phyloP scores from a whole-genome alignment of 2,329 filamentous ascomycete species.

The Didymosphaeria variabile region DNA sequence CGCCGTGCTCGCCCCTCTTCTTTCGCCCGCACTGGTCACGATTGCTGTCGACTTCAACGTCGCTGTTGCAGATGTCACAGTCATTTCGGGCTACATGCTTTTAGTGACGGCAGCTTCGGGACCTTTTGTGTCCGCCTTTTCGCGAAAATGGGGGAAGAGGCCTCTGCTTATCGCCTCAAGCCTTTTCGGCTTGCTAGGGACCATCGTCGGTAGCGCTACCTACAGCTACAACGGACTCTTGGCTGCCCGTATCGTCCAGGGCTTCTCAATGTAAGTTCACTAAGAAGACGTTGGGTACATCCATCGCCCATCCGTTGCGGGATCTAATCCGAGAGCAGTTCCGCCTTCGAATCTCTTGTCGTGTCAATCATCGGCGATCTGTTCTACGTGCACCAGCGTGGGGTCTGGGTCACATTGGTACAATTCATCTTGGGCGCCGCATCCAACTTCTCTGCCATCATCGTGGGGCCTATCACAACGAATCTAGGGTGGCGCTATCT shows the following conservation, averaged over 20 bases:
- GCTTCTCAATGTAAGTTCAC: slow-evolving; percentile 32
- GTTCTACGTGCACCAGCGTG: slow-evolving; percentile 50
- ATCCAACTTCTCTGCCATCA: slow-evolving; percentile 49
- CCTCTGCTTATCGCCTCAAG: slow-evolving; percentile 43
- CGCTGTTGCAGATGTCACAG: slow-evolving; percentile 43
- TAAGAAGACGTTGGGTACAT: not conserved
- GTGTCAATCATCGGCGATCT: slow-evolving; percentile 48
- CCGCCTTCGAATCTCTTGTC: slow-evolving; percentile 48
- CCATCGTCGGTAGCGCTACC: slow-evolving; percentile 36
- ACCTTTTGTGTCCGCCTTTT: slow-evolving; percentile 42
- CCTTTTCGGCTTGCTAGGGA: slow-evolving; percentile 41
- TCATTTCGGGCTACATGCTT: slow-evolving; percentile 51
- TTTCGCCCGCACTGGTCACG: slow-evolving; percentile 47
- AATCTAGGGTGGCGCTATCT: slow-evolving; percentile 52
- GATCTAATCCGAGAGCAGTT: slow-evolving; percentile 22
- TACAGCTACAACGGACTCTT: slow-evolving; percentile 42
- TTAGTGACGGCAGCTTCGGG: slow-evolving; percentile 46
- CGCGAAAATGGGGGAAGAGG: slow-evolving; percentile 46
- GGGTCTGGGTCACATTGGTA: slow-evolving; percentile 44
- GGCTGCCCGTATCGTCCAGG: slow-evolving; percentile 47
- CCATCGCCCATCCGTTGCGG: not conserved
- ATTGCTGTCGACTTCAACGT: slow-evolving; percentile 42
- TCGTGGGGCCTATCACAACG: slow-evolving; percentile 46
- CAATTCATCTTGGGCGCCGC: slow-evolving; percentile 48
- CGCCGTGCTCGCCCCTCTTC: slow-evolving; percentile 41